Evolutionary conservation across 2,329 filamentous ascomycete genomes (phyloP).

Genomic region (Trichoderma polysporum): DNA sequence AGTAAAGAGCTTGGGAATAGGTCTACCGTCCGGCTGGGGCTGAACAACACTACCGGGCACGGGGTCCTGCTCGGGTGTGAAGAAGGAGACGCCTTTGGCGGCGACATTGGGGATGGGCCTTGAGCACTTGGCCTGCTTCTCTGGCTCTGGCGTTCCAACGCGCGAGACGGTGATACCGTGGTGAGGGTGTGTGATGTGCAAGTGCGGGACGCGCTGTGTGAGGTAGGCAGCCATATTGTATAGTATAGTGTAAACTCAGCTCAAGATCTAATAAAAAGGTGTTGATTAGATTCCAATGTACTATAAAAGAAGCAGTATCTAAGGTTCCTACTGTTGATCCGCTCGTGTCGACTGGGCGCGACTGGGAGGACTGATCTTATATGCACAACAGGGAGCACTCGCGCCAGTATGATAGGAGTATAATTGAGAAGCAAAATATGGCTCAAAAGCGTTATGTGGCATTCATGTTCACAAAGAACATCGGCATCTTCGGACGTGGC

Average conservation of each 20-base stretch:
- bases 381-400: neutral
- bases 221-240: conserved; percentile 14
- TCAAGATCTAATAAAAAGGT: neutral
- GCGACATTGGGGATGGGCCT: conserved; percentile 28
- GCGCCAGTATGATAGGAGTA: no score
- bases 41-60: conserved; percentile 39
- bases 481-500: neutral
- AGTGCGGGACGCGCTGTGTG: conserved; percentile 4
- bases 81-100: conserved; percentile 41
- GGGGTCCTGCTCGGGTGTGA: conserved; percentile 46
- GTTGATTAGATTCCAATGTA: neutral
- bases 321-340: no score
- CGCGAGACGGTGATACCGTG: conserved; percentile 14
- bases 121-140: conserved; percentile 8
- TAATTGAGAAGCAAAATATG: neutral
- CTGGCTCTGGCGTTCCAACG: neutral
- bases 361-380: neutral
- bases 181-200: conserved; percentile 8
- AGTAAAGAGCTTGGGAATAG: conserved; percentile 44
- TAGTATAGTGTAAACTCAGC: neutral
- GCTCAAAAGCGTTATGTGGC: neutral
- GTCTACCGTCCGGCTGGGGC: neutral
- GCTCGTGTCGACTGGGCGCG: no score
- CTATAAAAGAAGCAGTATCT: no score
- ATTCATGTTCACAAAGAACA: neutral